Percentiles rank a stretch among this genome's conserved stretches.
These are phyloP conservation scores for Colletotrichum chlorophyti DNA, from an alignment of 2,329 filamentous ascomycete genomes.

Conservation along the genomic window DNA sequence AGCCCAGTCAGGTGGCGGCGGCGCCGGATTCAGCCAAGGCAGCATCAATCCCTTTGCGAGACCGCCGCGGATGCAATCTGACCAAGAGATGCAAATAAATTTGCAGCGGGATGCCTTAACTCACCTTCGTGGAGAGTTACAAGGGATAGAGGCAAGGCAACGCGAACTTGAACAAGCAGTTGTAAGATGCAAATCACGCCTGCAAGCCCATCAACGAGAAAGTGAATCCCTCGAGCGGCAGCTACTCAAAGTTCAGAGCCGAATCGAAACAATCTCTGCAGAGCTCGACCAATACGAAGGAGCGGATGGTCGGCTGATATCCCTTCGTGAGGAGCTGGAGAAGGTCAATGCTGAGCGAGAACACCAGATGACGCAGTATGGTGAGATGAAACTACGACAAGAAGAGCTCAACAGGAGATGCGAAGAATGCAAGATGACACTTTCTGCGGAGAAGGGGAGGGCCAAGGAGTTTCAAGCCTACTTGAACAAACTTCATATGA, in stretches of 20 bases:
- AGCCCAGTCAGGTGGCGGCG: slow-evolving; percentile 4
- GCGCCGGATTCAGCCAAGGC: slow-evolving; percentile 40
- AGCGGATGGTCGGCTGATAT: slow-evolving; percentile 70
- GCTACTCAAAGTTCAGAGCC: slow-evolving; percentile 66
- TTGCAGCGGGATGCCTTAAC: slow-evolving; percentile 56
- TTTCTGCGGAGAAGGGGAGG: slow-evolving; percentile 44
- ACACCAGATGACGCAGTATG: slow-evolving; percentile 62
- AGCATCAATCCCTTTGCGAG: slow-evolving; percentile 54
- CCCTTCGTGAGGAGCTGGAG: slow-evolving; percentile 63
- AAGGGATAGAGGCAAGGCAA: slow-evolving; percentile 56
- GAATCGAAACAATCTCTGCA: slow-evolving; percentile 58
- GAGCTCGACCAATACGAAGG: slow-evolving; percentile 72
- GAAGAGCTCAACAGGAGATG: slow-evolving; percentile 51
- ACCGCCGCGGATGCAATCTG: slow-evolving; percentile 78
- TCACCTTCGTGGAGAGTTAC: slow-evolving; percentile 62
- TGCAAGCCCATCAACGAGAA: slow-evolving; percentile 50
- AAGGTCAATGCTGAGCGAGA: slow-evolving; percentile 53
- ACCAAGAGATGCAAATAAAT: slow-evolving; percentile 71
- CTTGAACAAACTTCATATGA: slow-evolving; percentile 62
- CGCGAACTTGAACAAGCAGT: slow-evolving; percentile 54
- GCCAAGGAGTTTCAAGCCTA: slow-evolving; percentile 36
- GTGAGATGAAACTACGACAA: slow-evolving; percentile 56
- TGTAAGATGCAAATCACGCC: slow-evolving; percentile 53
- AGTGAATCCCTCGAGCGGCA: slow-evolving; percentile 54
- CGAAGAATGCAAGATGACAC: slow-evolving; percentile 46